phyloP scores from a whole-genome alignment of 83 land plant genomes.

The Picea abies region DNA sequence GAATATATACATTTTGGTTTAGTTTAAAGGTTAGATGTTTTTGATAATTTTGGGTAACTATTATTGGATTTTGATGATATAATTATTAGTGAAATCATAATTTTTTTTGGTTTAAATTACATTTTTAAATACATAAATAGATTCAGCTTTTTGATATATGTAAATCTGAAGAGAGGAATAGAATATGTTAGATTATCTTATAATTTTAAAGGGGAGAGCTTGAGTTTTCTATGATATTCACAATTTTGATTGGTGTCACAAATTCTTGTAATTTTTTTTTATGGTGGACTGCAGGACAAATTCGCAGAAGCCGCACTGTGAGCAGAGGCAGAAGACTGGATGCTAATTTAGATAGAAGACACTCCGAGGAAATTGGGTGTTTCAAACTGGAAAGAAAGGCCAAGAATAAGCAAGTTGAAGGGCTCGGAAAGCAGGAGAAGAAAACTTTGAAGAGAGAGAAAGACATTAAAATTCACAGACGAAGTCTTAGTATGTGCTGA shows the following conservation, averaged over 20 bases:
- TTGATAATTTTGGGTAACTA: too few species aligned
- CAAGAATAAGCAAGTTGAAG: neutral
- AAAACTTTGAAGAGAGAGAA: neutral
- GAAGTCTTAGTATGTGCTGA: neutral
- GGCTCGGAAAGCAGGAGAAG: slow-evolving; percentile 4
- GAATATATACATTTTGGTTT: too few species aligned
- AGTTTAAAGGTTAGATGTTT: too few species aligned
- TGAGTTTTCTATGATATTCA: neutral
- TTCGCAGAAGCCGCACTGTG: neutral
- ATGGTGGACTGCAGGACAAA: neutral
- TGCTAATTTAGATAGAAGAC: neutral
- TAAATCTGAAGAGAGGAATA: too few species aligned
- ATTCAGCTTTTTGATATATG: too few species aligned
- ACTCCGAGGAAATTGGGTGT: neutral
- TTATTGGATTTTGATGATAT: too few species aligned
- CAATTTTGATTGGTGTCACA: neutral
- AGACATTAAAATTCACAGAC: neutral
- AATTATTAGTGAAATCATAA: too few species aligned
- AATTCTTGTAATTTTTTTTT: neutral
- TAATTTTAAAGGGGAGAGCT: too few species aligned
- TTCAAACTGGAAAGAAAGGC: neutral
- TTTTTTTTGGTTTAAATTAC: too few species aligned
- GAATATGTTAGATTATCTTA: too few species aligned
- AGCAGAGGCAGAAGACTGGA: neutral
- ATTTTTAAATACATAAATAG: too few species aligned